Conservation (phyloP, 768 basidiomycete genomes). For the Tulasnella sp. region DNA sequence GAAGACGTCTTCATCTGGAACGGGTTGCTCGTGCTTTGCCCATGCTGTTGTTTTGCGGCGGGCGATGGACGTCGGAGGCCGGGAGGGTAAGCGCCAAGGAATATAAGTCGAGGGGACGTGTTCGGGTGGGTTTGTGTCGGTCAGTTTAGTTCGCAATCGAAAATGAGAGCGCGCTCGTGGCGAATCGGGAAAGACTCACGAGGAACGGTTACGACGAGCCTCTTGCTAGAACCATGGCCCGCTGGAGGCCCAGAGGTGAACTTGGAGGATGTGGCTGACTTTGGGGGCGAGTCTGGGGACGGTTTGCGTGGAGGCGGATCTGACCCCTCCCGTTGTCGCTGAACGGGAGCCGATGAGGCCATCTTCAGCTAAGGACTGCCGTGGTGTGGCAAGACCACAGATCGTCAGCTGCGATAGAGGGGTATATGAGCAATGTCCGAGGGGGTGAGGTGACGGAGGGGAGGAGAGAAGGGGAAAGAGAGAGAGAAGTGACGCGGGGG, state of each 20-base stretch:
- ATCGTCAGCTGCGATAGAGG: background rate
- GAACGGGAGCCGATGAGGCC: background rate
- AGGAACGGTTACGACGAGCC: conserved; percentile 8
- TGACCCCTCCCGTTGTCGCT: background rate
- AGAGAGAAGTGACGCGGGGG: background rate
- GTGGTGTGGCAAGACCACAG: background rate
- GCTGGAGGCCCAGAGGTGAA: background rate
- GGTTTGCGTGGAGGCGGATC: background rate
- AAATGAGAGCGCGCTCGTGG: background rate
- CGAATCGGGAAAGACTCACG: conserved; percentile 18
- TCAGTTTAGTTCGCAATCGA: conserved; percentile 14
- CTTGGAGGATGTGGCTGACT: background rate
- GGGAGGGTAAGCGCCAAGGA: background rate
- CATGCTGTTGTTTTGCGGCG: conserved; percentile 50
- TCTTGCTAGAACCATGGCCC: background rate
- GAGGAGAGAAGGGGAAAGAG: background rate
- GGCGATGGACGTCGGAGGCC: background rate
- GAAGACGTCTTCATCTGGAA: conserved; percentile 48
- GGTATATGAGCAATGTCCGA: background rate
- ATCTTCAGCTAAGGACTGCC: background rate
- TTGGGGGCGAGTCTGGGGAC: background rate
- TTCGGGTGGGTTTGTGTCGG: background rate
- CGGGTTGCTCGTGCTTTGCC: conserved; percentile 80
- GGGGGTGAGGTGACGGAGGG: background rate
- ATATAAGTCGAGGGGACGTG: background rate